Evolutionary conservation across 768 basidiomycete species (phyloP), one percentile per base, ranked within the genome.

Genomic region (Butyriboletus loyo): DNA sequence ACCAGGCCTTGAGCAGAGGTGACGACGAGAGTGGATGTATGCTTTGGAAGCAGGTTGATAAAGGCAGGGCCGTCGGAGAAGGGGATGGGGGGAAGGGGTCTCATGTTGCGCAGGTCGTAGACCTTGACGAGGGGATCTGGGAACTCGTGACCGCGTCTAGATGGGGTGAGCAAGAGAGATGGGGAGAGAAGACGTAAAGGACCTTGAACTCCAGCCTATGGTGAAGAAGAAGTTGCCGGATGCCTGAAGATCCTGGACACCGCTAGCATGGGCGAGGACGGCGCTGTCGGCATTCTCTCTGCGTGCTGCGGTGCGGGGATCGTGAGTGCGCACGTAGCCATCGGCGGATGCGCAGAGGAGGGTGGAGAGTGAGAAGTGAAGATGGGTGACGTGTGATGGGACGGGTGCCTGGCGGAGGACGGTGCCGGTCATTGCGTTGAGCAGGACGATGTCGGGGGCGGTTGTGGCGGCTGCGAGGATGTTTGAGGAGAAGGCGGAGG

Each of bases 111-210:
- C 28, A 92, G 62, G 68, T 99, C 96, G 61, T 88, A 97, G 13
- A 98, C 78, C 71, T 96, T 97, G 57, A 99, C 92, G 31, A 94
- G 76, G 3, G 93, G 91, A 66, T 98, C 96, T 0, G 91, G 89
- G 49, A 87, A 81, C 5, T 95, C 92, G 42, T 88, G 85, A 7
- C 87, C 85, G 69, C 90, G 92, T 68, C 95, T 97, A 62, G 48
- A 28, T 27, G 32, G 11, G 14, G 57, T 67, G 62, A 61, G 52
- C 36, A 28, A 3, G 45, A 30, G 21, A 31, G 46, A 28, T 19
- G 0, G 19, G 28, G 24, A 17, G n/a, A 34, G 21, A 42, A 5
- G 22, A 47, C 36, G 46, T 21, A 50, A 30, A 50, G 39, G 54
- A 92, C 94, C 92, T 86, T 71, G 91, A 77, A 3, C 87, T 87